A percentile compares a stretch with the other conserved stretches of the same genome.
phyloP scores from a whole-genome alignment of 2,329 filamentous ascomycete species.

The Diplodia corticola region DNA sequence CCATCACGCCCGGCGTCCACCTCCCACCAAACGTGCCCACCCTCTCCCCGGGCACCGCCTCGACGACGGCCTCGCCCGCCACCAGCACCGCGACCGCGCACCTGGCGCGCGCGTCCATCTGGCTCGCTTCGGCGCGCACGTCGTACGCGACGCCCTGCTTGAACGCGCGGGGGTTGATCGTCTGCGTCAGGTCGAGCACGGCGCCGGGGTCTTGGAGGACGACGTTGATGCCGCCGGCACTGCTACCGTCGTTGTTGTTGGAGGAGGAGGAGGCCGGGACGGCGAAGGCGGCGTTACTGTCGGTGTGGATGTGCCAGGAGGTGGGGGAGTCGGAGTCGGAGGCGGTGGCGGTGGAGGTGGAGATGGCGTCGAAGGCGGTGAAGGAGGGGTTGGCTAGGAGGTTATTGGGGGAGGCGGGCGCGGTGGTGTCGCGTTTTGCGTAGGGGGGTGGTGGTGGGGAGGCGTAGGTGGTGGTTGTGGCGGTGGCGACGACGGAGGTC shows the following conservation, averaged over 20 bases:
- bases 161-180: constrained; percentile 28
- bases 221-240: constrained; percentile 26
- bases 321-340: too few species aligned
- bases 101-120: constrained; percentile 28
- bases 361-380: constrained; percentile 5
- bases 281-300: constrained; percentile 29
- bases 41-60: not conserved
- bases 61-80: not conserved
- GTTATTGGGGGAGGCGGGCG: constrained; percentile 28
- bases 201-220: constrained; percentile 29
- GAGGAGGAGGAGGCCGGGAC: not conserved
- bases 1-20: constrained; percentile 7
- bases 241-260: too few species aligned
- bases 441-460: not conserved
- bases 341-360: too few species aligned
- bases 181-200: constrained; percentile 29
- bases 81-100: not conserved
- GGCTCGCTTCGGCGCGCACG: constrained; percentile 30
- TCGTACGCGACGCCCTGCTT: not conserved
- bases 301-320: constrained; percentile 29
- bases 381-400: constrained; percentile 34
- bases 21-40: constrained; percentile 12
- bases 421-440: constrained; percentile 22
- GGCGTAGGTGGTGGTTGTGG: constrained; percentile 23
- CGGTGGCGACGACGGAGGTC: constrained; percentile 23